Evolutionary conservation across 345 rosid genomes (phyloP).

Genomic region (Orychophragmus violaceus): DNA sequence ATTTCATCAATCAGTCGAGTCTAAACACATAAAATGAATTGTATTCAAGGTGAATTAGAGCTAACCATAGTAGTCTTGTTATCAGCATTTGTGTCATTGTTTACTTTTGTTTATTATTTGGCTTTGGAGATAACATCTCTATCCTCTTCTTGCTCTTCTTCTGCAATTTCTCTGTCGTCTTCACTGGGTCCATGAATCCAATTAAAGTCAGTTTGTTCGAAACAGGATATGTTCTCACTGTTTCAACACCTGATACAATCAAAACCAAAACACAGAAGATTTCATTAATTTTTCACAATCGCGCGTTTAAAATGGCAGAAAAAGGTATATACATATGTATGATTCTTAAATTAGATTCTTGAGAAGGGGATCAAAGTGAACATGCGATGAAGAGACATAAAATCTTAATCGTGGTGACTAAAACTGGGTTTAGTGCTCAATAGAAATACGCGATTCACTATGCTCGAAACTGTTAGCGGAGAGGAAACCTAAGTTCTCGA

Average conservation of each 20-base stretch:
- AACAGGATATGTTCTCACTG: conserved; percentile 44
- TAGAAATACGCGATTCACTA: too few species aligned
- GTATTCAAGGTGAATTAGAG: not conserved
- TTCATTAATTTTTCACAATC: not conserved
- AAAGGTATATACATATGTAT: not conserved
- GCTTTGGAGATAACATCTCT: conserved; percentile 70
- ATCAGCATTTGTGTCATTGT: conserved; percentile 23
- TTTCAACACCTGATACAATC: conserved; percentile 34
- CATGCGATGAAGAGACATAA: too few species aligned
- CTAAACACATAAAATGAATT: not conserved
- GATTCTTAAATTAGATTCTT: not conserved
- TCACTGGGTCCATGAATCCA: conserved; percentile 62
- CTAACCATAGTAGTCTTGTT: conserved; percentile 29
- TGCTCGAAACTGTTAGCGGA: too few species aligned
- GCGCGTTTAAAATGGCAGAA: not conserved
- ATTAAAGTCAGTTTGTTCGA: conserved; percentile 52
- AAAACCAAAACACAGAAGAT: not conserved
- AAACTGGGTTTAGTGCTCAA: too few species aligned
- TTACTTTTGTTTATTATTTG: conserved; percentile 41
- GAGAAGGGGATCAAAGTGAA: not conserved
- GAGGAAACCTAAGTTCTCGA: not conserved
- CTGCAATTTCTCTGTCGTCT: conserved; percentile 41
- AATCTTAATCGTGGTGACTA: too few species aligned
- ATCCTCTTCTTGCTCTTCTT: conserved; percentile 53
- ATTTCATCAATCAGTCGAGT: not conserved